Percentiles rank a stretch among this genome's conserved stretches.
Evolutionary conservation across 164 flowering plant species (phyloP).

Genomic region (Hamamelis virginiana): DNA sequence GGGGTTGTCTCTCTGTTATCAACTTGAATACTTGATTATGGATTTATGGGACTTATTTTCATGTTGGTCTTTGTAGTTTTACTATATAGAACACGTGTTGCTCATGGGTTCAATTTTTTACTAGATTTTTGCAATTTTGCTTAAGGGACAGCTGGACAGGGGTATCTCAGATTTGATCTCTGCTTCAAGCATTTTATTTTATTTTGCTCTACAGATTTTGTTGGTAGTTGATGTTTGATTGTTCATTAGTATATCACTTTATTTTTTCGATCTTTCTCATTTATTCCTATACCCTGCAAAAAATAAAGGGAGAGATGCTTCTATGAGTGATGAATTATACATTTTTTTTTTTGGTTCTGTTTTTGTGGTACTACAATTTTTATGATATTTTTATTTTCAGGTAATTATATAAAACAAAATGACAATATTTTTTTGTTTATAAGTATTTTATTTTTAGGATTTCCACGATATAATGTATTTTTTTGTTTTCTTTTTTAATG

Average conservation of each 20-base stretch:
- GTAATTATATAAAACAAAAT: no score
- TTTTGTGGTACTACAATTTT: no score
- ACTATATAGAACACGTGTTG: conserved; percentile 1
- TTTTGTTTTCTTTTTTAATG: no score
- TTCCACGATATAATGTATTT: no score
- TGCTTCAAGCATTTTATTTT: conserved; percentile 1
- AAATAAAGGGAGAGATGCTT: conserved; percentile 40
- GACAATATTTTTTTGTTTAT: no score
- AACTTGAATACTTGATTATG: conserved; percentile 7
- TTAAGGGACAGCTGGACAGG: no score
- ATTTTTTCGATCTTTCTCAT: conserved; percentile 21
- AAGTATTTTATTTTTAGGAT: no score
- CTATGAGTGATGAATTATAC: no score
- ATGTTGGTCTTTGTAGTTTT: no score
- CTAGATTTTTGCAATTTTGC: no score
- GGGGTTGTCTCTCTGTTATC: conserved; percentile 26
- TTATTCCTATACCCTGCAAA: conserved; percentile 28
- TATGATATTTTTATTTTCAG: no score
- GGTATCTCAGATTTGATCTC: conserved; percentile 30
- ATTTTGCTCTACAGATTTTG: conserved; percentile 24
- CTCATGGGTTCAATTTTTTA: conserved; percentile 16
- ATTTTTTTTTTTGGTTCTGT: no score
- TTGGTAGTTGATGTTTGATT: conserved; percentile 35
- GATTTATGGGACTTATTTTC: conserved; percentile 16
- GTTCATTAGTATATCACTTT: conserved; percentile 16